Base-by-base conservation (phyloP, 2,329 filamentous ascomycete species). In the Beauveria pseudobassiana region DNA sequence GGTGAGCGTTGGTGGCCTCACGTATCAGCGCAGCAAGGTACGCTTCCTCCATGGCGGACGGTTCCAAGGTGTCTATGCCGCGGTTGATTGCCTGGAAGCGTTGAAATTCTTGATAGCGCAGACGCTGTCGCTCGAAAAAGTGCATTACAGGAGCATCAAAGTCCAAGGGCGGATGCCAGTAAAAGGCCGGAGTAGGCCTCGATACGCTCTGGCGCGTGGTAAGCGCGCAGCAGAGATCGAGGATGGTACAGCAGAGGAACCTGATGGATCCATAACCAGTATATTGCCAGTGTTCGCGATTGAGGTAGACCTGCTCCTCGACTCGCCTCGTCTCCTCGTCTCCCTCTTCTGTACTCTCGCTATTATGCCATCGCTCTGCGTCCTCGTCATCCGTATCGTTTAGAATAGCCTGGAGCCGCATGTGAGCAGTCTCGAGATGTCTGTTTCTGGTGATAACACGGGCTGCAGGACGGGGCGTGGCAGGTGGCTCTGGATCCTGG, bases 11-110 rank as follows among this genome's bases (percentile, higher is more conserved):
- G n/a, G 16, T 40, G 14, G 55, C 46, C 43, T 45, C 55, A 20
- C 56, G 56, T 12, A 59, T 24, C 8, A 59, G 30, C 20, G 30
- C 48, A 14, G 46, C 57, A 1, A 12, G n/a, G 26, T 53, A 53
- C 5, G 26, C 49, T 24, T 16, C 91, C 74, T 96, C 96, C 57
- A 85, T 85, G 63, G 96, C 75, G 0, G 90, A 95, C 69, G 87
- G 86, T 75, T 95, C 90, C 62, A 81, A 86, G 0, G 88, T 90
- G 45, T 95, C 91, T 1, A 48, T 8, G 28, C n/a, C n/a, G 26
- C 49, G 58, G 16, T 48, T 46, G 42, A 48, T 20, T 7, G 40
- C 26, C 42, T 60, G 58, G 30, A 38, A 53, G 14, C 49, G 58
- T 3, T 16, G 26, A 3, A 60, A 60, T 42, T 60, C 48, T 5